phyloP scores from a whole-genome alignment of 495 filamentous ascomycete species.

The Aspergillus bertholletiae region DNA sequence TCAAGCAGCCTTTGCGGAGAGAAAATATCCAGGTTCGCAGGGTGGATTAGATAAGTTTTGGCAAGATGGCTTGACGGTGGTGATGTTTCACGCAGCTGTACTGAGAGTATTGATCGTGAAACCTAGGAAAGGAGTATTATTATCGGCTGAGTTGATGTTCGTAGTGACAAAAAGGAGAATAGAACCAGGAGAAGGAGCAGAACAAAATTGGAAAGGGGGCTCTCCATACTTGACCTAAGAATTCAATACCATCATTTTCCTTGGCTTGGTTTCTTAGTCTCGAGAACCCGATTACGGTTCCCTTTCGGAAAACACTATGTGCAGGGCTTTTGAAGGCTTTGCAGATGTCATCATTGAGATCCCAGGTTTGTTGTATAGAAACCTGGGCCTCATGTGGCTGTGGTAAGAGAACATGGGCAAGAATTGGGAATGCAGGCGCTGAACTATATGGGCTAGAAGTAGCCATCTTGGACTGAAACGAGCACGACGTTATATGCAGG shows the following conservation, averaged over 20 bases:
- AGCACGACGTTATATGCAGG: neutral
- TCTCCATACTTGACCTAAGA: constrained; percentile 31
- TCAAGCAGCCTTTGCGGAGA: constrained; percentile 65
- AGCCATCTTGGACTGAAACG: constrained; percentile 5
- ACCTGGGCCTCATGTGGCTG: neutral
- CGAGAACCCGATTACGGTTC: constrained; percentile 39
- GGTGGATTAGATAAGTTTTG: constrained; percentile 54
- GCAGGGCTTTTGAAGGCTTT: constrained; percentile 17
- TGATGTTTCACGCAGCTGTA: constrained; percentile 11
- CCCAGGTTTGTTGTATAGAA: constrained; percentile 21
- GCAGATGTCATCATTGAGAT: constrained; percentile 27
- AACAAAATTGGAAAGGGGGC: neutral
- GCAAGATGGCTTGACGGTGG: constrained; percentile 5
- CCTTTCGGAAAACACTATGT: constrained; percentile 25
- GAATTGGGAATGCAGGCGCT: constrained; percentile 33
- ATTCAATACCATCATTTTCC: constrained; percentile 29
- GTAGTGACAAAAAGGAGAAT: neutral
- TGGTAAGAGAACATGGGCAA: constrained; percentile 32
- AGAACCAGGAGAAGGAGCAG: neutral
- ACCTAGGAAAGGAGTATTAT: constrained; percentile 9
- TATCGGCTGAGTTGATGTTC: neutral
- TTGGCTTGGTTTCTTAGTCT: constrained; percentile 22
- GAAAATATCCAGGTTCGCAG: constrained; percentile 78
- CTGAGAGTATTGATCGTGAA: constrained; percentile 21
- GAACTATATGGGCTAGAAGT: constrained; percentile 20